Base-by-base conservation (phyloP, 2,329 filamentous ascomycete genomes). In the Macroventuria anomochaeta region DNA sequence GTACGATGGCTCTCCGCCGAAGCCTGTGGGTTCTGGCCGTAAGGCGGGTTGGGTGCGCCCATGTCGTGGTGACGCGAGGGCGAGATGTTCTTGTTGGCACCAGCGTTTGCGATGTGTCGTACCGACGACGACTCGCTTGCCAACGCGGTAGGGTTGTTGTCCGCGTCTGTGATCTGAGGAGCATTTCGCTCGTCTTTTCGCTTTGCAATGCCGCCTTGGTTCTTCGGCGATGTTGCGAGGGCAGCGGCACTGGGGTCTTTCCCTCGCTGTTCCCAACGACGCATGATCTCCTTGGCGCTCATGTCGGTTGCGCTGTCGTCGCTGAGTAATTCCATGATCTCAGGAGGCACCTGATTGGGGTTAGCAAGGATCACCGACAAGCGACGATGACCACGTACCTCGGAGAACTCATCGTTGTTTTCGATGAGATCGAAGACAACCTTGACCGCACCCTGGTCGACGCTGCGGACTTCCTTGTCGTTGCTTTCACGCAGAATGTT, bases 241-340 rank as follows among this genome's bases (percentile, higher is more conserved):
- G 51, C 50, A 86, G 81, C 72, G 81, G 77, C 67, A 82, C 77
- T 75, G 86, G 84, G 75, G 80, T 77, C 77, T 84, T 79, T 89
- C 76, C 77, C 86, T 58, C 95, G 88, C 69, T 96, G 91, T 42
- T 92, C 92, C 75, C 96, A 97, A 51, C 91, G 87, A 73, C 93
- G 96, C 44, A 99, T 82, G 48, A 99, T 97, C 69, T 99, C 95
- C 75, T 99, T 99, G 5, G 93, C 96, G 1, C 93, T 97, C 58
- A 97, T 88, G 55, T 99, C 93, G 38, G 89, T 88, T 59, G 84
- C 88, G 68, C 86, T 89, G 71, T 88, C 91, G 73, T 99, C 93
- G 70, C 88, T 90, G 21, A 97, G 81, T 46, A 97, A 87, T 46
- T 90, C 88, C 67, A 93, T 87, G 21, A 99, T 83, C 70, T 97